Evolutionary conservation across 345 rosid genomes (phyloP), one percentile per base, ranked within the genome.

Genomic region (Pistacia atlantica): DNA sequence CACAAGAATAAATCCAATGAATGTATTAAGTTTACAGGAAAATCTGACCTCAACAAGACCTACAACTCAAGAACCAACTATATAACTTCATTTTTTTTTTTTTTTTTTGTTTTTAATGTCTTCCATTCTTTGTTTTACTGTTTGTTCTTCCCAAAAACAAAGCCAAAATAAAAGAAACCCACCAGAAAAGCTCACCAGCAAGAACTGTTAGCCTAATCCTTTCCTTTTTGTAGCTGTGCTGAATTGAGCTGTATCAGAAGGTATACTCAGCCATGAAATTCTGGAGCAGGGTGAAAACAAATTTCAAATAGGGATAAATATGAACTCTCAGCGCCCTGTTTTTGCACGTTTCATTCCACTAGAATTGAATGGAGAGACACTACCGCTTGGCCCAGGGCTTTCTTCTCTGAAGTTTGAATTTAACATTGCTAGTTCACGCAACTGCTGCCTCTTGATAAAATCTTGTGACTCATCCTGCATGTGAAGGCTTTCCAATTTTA

Each of bases 331-430:
- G 79, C 94, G 89, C 59, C 97, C 97, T 1, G 97, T 93, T 83
- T 96, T 96, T 1, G 97, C 97, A 51, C 99, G 98, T 85, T 96
- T 96, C 93, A 95, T 91, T 69, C 98, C 92, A 66, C 95, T 92
- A 46, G 97, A 88, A 79, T 91, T 96, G 91, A 96, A 96, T 5
- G 98, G 99, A 66, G 98, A 96, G 76, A 93, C 86, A 42, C 97
- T 92, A 60, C 99, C 97, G 5, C 97, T 96, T 1, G 98, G 99
- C 31, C 98, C 97, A 1, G 99, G 98, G 75, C 98, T 92, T 46
- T 96, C 97, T 86, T 96, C 99, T 83, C 98, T 89, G 86, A 89
- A 84, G 84, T 86, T 96, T 16, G 98, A 96, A 72, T 96, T 96
- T 71, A 96, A 75, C 90, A 96, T 73, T 0, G 99, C 99, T 17